Evolutionary conservation across 306 rosid genomes (phyloP).

Genomic region (Luffa acutangula): DNA sequence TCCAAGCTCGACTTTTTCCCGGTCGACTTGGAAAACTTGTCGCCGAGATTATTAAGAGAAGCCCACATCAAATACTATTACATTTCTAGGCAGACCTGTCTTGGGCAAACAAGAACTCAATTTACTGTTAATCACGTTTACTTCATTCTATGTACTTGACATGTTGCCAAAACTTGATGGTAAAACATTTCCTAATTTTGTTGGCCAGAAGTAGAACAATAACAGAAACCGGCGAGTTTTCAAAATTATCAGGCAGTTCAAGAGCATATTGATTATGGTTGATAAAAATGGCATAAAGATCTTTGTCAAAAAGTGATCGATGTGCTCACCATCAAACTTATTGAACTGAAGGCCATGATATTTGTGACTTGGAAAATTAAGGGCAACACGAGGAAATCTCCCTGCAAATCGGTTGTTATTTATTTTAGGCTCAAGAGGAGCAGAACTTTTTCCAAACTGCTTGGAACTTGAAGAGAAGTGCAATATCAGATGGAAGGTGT

Average conservation of each 20-base stretch:
- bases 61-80: conserved; percentile 56
- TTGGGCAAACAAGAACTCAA: conserved; percentile 47
- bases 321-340: conserved; percentile 62
- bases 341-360: conserved; percentile 62
- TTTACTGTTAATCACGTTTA: conserved; percentile 32
- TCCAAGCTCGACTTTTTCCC: conserved; percentile 42
- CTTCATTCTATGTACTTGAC: conserved; percentile 49
- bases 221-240: conserved; percentile 61
- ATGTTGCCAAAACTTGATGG: conserved; percentile 61
- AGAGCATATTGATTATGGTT: conserved; percentile 46
- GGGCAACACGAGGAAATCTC: conserved; percentile 41
- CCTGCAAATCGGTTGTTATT: conserved; percentile 65
- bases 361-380: conserved; percentile 35
- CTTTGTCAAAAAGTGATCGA: conserved; percentile 42
- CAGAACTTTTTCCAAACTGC: conserved; percentile 25
- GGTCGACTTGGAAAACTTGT: conserved; percentile 37
- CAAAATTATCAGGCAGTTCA: conserved; percentile 42
- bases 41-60: conserved; percentile 32
- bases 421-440: conserved; percentile 52
- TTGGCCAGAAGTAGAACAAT: conserved; percentile 45
- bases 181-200: conserved; percentile 57
- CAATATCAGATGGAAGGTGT: conserved; percentile 36
- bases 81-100: conserved; percentile 42
- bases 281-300: conserved; percentile 61
- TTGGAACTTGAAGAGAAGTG: conserved; percentile 49